phyloP scores from a whole-genome alignment of 2,329 filamentous ascomycete genomes.

The Cercospora sp. region DNA sequence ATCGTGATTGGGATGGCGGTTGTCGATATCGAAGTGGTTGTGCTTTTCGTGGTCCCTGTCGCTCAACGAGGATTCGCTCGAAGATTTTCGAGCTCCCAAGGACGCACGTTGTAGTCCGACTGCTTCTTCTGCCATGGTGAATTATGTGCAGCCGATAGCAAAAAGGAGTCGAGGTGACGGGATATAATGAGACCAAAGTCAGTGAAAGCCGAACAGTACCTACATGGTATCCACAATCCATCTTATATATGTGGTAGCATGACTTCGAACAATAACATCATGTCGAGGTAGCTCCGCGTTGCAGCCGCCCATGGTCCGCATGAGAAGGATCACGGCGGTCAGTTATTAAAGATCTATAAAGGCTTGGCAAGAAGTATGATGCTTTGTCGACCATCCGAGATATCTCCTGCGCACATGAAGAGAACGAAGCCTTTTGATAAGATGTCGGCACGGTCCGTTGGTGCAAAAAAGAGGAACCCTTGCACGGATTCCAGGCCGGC shows the following conservation, averaged over 20 bases:
- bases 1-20: neutral
- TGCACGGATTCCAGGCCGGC: neutral
- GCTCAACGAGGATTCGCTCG: conserved; percentile 1
- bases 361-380: conserved; percentile 7
- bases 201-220: conserved; percentile 3
- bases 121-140: conserved; percentile 14
- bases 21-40: neutral
- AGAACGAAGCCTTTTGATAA: conserved; percentile 18
- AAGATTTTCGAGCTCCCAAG: neutral
- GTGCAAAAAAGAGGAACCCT: neutral
- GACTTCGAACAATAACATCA: neutral
- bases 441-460: conserved; percentile 19
- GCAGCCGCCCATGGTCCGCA: conserved; percentile 17
- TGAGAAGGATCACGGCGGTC: neutral
- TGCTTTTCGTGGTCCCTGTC: conserved; percentile 9
- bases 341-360: conserved; percentile 13
- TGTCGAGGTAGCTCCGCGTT: conserved; percentile 18
- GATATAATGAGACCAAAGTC: neutral
- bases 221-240: neutral
- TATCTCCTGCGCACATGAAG: conserved; percentile 7
- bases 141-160: neutral
- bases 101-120: neutral
- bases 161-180: too few species aligned
- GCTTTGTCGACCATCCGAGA: conserved; percentile 10
- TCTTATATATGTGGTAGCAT: conserved; percentile 12